These are phyloP conservation scores for Rosa persica DNA, from an alignment of 306 rosid genomes.

Conservation along the genomic window DNA sequence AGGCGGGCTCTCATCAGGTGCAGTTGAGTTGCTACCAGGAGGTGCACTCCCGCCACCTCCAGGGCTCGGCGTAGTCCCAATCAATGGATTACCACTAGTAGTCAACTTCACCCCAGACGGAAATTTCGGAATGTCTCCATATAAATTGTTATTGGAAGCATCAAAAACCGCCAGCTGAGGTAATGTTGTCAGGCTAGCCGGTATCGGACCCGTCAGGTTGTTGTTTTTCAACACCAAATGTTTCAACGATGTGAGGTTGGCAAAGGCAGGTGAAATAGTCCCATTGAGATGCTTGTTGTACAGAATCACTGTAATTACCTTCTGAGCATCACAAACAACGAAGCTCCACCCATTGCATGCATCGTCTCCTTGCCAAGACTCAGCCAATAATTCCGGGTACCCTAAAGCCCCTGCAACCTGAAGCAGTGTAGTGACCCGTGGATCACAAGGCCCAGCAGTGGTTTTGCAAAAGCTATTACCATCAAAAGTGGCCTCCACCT, in stretches of 20 bases:
- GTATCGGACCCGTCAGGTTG: slow-evolving; percentile 57
- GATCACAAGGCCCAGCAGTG: slow-evolving; percentile 50
- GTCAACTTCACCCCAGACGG: slow-evolving; percentile 39
- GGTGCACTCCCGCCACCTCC: slow-evolving; percentile 35
- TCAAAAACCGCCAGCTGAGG: slow-evolving; percentile 50
- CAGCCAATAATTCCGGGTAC: slow-evolving; percentile 43
- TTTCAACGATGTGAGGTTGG: slow-evolving; percentile 50
- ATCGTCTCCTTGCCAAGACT: slow-evolving; percentile 47
- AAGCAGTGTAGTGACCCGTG: slow-evolving; percentile 47
- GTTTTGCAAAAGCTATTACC: slow-evolving; percentile 58
- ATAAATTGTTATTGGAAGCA: slow-evolving; percentile 59
- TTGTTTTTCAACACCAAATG: slow-evolving; percentile 44
- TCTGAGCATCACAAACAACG: slow-evolving; percentile 33
- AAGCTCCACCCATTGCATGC: slow-evolving; percentile 48
- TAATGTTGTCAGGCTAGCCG: slow-evolving; percentile 41
- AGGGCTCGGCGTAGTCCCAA: slow-evolving; percentile 47
- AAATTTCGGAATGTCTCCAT: slow-evolving; percentile 60
- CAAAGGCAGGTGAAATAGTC: slow-evolving; percentile 65
- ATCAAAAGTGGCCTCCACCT: slow-evolving; percentile 22
- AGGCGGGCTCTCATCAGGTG: slow-evolving; percentile 31
- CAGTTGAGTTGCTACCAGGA: slow-evolving; percentile 27
- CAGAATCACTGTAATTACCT: slow-evolving; percentile 31
- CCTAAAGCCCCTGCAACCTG: slow-evolving; percentile 47
- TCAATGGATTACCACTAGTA: slow-evolving; percentile 45
- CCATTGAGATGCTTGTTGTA: slow-evolving; percentile 43